Evolutionary conservation across 306 rosid species (phyloP), one percentile per base, ranked within the genome.

Genomic region (Sechiopsis laciniata): DNA sequence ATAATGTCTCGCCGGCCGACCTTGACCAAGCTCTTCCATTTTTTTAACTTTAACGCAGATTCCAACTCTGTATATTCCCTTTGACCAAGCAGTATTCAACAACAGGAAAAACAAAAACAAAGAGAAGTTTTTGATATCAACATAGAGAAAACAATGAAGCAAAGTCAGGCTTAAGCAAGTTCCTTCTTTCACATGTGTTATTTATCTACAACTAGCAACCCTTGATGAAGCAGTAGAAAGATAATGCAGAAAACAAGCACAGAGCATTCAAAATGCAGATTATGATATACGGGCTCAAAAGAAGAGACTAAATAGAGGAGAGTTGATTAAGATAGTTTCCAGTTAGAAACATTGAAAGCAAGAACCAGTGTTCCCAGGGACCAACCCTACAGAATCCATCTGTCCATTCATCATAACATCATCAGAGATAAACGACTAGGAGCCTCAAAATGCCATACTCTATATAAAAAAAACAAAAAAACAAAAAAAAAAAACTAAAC

Each of bases 361-460:
- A 69, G 58, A 11, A 22, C 20, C 58, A 69, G 42, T 69, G 57
- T 69, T 50, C 74, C 74, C 55, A 24, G 57, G 45, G 57, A 69
- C 58, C 74, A 51, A 22, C 74, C 74, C 73, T 21, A 67, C 73
- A 67, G 37, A 67, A 67, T 67, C 56, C 73, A 20, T 22, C 58
- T 11, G n/a, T 45, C 56, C 57, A 69, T 69, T 32, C 57, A 69
- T 52, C 58, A 48, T 48, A 69, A 45, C 45, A 26, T 68, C 73
- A 24, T 51, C 57, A 69, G 15, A 69, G 59, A 48, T 69, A 69
- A 69, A 50, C 74, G 32, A 69, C 58, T 68, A 68, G 16, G 42
- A 68, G 74, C 74, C 74, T 69, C 74, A 69, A 69, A 51, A 69
- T 51, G 59, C 74, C 74, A 69, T 69, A 59, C 74, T 46, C 56